A percentile compares a stretch with the other conserved stretches of the same genome.
phyloP scores from a whole-genome alignment of 2,329 filamentous ascomycete species.

The Emmonsia crescens region DNA sequence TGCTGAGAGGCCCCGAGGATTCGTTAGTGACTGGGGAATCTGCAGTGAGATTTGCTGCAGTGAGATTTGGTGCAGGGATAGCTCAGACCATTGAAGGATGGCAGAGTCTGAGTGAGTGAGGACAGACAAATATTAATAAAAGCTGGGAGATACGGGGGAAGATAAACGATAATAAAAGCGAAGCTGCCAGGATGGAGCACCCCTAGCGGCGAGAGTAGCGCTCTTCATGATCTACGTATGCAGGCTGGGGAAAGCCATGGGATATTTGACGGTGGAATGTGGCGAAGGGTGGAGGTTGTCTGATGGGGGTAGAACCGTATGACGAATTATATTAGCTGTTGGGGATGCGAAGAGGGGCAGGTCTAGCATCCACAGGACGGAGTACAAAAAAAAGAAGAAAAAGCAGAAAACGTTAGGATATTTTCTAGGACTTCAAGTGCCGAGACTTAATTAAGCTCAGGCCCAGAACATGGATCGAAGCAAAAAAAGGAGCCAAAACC shows the following conservation, averaged over 20 bases:
- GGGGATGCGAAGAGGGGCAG: no score
- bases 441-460: no score
- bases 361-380: no score
- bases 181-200: background rate
- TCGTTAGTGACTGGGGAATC: background rate
- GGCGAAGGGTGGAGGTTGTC: slow-evolving; percentile 1
- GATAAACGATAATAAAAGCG: background rate
- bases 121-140: background rate
- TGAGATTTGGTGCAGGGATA: background rate
- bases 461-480: no score
- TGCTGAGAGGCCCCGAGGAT: no score
- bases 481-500: no score
- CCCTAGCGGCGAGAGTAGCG: background rate
- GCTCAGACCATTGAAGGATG: background rate
- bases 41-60: background rate
- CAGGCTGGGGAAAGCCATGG: background rate
- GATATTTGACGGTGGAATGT: background rate
- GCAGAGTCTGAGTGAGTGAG: background rate
- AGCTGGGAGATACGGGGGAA: background rate
- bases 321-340: no score
- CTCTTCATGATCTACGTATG: background rate
- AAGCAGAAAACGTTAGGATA: no score
- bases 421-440: no score
- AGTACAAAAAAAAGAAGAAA: no score
- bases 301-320: background rate